Evolutionary conservation across 495 filamentous ascomycete genomes (phyloP).

Genomic region (Tetracladium setigerum): DNA sequence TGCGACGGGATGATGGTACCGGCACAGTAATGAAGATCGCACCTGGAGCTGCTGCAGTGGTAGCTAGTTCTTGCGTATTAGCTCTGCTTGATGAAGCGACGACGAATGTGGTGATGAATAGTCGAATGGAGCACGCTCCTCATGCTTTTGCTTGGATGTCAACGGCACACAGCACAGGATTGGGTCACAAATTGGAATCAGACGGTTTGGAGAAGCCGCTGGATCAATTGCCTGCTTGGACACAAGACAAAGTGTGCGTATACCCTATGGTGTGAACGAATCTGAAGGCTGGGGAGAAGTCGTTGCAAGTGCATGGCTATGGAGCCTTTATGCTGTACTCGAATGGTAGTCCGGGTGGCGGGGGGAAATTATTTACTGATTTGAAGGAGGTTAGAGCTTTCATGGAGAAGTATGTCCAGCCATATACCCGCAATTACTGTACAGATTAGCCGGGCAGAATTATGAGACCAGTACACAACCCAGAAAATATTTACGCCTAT

Average conservation of each 20-base stretch:
- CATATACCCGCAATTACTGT: not conserved
- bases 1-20: slow-evolving; percentile 26
- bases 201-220: slow-evolving; percentile 25
- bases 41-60: slow-evolving; percentile 25
- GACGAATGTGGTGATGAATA: slow-evolving; percentile 19
- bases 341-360: slow-evolving; percentile 21
- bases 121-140: slow-evolving; percentile 26
- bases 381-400: slow-evolving; percentile 25
- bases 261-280: slow-evolving; percentile 29
- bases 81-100: slow-evolving; percentile 19
- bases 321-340: slow-evolving; percentile 31
- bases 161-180: slow-evolving; percentile 19
- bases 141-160: slow-evolving; percentile 30
- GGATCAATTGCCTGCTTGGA: slow-evolving; percentile 21
- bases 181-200: slow-evolving; percentile 24
- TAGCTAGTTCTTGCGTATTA: slow-evolving; percentile 21
- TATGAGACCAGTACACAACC: slow-evolving; percentile 20
- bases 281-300: slow-evolving; percentile 30
- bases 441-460: too few relatives aligned
- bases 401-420: slow-evolving; percentile 16
- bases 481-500: slow-evolving; percentile 25
- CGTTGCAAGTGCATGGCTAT: slow-evolving; percentile 32
- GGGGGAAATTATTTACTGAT: slow-evolving; percentile 24
- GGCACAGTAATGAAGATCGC: slow-evolving; percentile 24
- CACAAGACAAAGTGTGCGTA: slow-evolving; percentile 19